Base-by-base conservation (phyloP, 345 rosid species). In the Crucihimalaya himalaica region DNA sequence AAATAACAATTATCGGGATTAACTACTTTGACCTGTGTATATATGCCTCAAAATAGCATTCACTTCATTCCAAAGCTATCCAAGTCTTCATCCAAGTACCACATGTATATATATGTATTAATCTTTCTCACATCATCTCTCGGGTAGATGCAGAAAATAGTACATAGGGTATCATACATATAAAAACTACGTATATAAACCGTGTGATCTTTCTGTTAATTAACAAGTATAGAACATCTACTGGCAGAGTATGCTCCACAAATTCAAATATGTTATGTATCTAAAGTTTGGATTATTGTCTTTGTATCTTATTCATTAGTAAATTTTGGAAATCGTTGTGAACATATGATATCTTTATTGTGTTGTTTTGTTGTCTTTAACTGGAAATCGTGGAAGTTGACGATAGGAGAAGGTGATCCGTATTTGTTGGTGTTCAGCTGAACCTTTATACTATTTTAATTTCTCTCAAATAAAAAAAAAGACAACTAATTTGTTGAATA, bases 311-410 rank as follows among this genome's bases (percentile, higher is more conserved):
- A 34, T 34, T 10, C 5, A 35, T 4, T 10, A 10, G 13, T 35
- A 35, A 35, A 35, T 3, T 35, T 11, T 37, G 5, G 10, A 8
- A 34, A 34, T 34, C 37, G 37, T 34, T 8, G 11, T 34, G 37
- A 34, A 34, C 3, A 12, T 39, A 39, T 15, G 8, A 42, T 5
- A 11, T 3, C 1, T 4, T 39, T 39, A 8, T 47, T 0, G n/a
- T 43, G 10, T 43, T 31, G 7, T 39, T 39, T 40, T 5, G n/a
- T 5, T 48, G 27, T 19, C 9, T 16, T 46, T 2, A 46, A 46
- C 52, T 29, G 13, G 10, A n/a, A 12, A 74, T 19, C 78, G 83
- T 84, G 84, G 81, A 80, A 35, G 79, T 73, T 82, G 47, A 81
- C 81, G 77, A 39, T 59, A 57, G 81, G 78, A 45, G 71, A 77